Evolutionary conservation across 2,329 filamentous ascomycete genomes (phyloP).

Genomic region (Colletotrichum ledebouriae): DNA sequence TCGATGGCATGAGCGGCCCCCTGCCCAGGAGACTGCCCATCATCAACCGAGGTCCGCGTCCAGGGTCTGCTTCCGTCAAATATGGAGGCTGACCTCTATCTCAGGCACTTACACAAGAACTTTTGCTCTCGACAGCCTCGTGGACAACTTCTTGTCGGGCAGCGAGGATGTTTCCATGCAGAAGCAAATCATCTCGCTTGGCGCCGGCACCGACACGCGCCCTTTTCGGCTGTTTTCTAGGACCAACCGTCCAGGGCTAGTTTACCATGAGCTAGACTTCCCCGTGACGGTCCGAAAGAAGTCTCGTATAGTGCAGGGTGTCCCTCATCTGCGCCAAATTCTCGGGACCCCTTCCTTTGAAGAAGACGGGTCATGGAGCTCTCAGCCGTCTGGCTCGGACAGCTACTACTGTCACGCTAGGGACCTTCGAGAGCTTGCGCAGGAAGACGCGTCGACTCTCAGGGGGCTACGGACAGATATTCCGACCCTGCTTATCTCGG

Average conservation of each 20-base stretch:
- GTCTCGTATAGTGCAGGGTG: constrained; percentile 65
- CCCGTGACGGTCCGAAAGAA: constrained; percentile 78
- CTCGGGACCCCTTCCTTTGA: constrained; percentile 52
- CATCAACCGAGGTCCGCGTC: constrained; percentile 85
- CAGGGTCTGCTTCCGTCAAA: constrained; percentile 41
- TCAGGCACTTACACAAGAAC: constrained; percentile 94
- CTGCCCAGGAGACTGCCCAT: constrained; percentile 81
- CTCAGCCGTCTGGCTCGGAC: constrained; percentile 54
- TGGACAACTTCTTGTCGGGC: constrained; percentile 76
- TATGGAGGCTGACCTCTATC: constrained; percentile 40
- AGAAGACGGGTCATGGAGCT: constrained; percentile 58
- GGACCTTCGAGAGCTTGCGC: constrained; percentile 75
- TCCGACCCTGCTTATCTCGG: constrained; percentile 89
- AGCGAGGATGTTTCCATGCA: constrained; percentile 46
- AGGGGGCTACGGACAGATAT: constrained; percentile 65
- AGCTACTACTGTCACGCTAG: constrained; percentile 72
- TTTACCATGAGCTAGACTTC: constrained; percentile 97
- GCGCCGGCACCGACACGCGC: constrained; percentile 93
- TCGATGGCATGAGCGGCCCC: constrained; percentile 61
- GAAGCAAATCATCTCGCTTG: constrained; percentile 90
- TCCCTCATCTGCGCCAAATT: constrained; percentile 56
- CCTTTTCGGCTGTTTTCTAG: constrained; percentile 79
- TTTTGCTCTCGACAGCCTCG: constrained; percentile 82
- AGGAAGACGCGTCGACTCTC: constrained; percentile 41
- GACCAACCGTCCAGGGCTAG: constrained; percentile 57